Percentiles rank a stretch among this genome's conserved stretches.
Conservation (phyloP, 805 yeast species). For the Candida takata region DNA sequence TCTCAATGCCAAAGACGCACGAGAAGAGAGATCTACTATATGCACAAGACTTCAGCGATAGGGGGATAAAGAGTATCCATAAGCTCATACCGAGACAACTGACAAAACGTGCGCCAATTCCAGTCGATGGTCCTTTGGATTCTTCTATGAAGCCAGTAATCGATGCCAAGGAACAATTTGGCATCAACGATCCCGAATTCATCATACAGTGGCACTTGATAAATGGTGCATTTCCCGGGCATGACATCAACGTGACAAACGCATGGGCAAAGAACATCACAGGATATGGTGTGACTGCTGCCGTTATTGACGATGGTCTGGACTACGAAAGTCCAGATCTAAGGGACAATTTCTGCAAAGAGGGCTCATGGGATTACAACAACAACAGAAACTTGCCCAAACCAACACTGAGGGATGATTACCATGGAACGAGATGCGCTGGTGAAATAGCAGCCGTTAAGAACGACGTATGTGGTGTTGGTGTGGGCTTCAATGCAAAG, state of each 20-base stretch:
- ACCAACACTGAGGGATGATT: conserved; percentile 76
- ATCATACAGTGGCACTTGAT: conserved; percentile 86
- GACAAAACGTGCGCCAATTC: conserved; percentile 53
- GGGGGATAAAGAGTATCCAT: conserved; percentile 43
- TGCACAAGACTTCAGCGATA: conserved; percentile 1
- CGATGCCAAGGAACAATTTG: conserved; percentile 44
- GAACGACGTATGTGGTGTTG: conserved; percentile 89
- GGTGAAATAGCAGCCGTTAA: conserved; percentile 88
- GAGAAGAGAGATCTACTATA: conserved; percentile 12
- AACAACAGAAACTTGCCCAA: conserved; percentile 66
- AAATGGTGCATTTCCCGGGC: conserved; percentile 64
- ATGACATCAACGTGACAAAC: conserved; percentile 81
- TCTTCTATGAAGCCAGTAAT: conserved; percentile 42
- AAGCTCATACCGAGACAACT: conserved; percentile 46
- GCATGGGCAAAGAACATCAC: conserved; percentile 79
- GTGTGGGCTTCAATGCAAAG: conserved; percentile 84
- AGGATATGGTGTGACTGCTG: conserved; percentile 78
- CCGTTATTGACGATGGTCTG: conserved; percentile 90
- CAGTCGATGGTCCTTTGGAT: conserved; percentile 35
- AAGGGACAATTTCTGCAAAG: conserved; percentile 54
- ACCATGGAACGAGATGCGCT: conserved; percentile 96
- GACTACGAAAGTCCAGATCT: conserved; percentile 78
- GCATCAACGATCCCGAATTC: conserved; percentile 80
- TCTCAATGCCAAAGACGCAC: conserved; percentile 41
- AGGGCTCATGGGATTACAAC: conserved; percentile 94